Base-by-base conservation (phyloP, 352 stramenopile species). In the Phytopythium oedochilum region DNA sequence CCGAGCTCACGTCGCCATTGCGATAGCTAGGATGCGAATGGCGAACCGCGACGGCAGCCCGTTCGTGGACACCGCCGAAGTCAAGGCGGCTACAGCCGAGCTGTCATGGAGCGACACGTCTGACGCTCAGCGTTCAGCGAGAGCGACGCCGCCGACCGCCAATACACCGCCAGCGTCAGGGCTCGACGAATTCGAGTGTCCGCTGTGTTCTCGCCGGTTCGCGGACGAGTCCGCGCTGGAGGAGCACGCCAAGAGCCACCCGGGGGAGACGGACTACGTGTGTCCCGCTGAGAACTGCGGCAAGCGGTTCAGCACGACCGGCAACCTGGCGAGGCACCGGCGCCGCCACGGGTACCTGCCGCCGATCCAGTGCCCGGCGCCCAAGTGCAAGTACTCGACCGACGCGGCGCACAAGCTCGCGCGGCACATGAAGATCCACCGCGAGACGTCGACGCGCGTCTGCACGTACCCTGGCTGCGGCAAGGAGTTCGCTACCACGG, bases 401-500 rank as follows among this genome's bases (percentile, higher is more conserved):
- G 53, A 68, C 28, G 78, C 61, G 25, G 48, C 59, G 54, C 70
- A 75, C 60, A 83, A 83, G 55, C 60, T 80, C 40, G 64, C 66
- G 38, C 69, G 78, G 26, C 76, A 87, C 58, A 63, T 83, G 68
- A 72, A 73, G 55, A 70, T 68, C 31, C 76, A 87, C 55, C 35
- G 56, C 25, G 64, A 66, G 17, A 58, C 56, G 9, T 63, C 64
- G 40, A 69, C 56, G 28, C 72, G 71, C 23, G 61, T 64, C 18
- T 87, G 76, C 59, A 61, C 60, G 36, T 64, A 76, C 29, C 60
- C 56, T 15, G 63, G 68, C 20, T 85, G 76, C 59, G 71, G 53
- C 57, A 87, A 87, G 60, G 81, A 69, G n/a, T 87, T 87, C 61
- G 83, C 69, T 56, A 83, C 73, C 2, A 76, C 66, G 38, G 74